Base-by-base conservation (phyloP, 805 yeast genomes). In the Kodamaea kaohsiungensis region DNA sequence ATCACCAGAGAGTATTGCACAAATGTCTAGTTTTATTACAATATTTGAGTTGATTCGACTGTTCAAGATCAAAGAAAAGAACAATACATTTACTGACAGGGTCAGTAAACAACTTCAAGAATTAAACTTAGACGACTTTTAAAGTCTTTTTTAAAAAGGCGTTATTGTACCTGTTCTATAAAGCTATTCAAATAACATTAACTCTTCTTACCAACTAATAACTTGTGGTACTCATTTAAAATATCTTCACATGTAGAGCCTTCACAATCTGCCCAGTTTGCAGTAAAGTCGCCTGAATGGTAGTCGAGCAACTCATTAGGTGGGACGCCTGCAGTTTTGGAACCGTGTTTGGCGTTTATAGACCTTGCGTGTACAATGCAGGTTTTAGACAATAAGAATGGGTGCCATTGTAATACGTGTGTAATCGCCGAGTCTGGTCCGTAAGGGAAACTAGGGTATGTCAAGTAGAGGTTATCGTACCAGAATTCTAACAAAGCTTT, bases 371-470 rank as follows among this genome's bases (percentile, higher is more conserved):
- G 89, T 0, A 95, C 82, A 13, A 93, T 68, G 0, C 91, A 87
- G 2, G 95, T 78, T 63, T 84, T 87, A 52, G 88, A 80, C 60
- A 95, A 76, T 25, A 88, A 72, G 27, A 81, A 83, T 10, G 97
- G 96, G 67, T 93, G 99, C 99, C 98, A 95, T 70, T 91, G 98
- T 61, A 91, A 76, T 46, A 91, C 76, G 67, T 95, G 98, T n/a
- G 89, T 81, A 43, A 93, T 65, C 0, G 95, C 92, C n/a, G 81
- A 78, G 55, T 82, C 84, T 4, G 85, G 87, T 52, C 81, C 80
- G 49, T 69, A 68, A 12, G 81, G 80, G 70, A 89, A 89, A 54
- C 79, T 79, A n/a, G 71, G 70, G 71, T 88, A 91, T 49, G 80
- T 78, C 65, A 89, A 80, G 65, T 84, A 86, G 48, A 91, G 76